Base-by-base conservation (phyloP, 2,329 filamentous ascomycete species). In the Ceratocystis papillata region DNA sequence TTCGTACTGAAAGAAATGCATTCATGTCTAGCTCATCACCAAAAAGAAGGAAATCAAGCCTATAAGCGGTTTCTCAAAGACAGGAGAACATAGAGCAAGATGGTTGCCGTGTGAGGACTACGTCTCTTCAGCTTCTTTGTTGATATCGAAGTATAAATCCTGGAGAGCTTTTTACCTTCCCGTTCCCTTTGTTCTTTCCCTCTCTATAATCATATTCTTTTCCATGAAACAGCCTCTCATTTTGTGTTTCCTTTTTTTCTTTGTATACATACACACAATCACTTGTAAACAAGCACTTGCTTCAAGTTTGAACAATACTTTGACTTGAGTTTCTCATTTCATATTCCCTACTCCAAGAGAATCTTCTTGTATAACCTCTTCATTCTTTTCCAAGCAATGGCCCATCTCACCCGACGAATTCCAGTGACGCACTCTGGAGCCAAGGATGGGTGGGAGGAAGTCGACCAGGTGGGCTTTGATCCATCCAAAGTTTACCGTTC, bases 391-490 rank as follows among this genome's bases (percentile, higher is more conserved):
- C 22, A 28, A 53, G 22, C 41, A 48, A 63, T 63, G 61, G 61
- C 61, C 33, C 61, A 63, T 50, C 61, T 63, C 25, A 63, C 61
- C n/a, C 25, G 20, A 20, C 25, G 25, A 30, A 65, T 67, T 7
- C 33, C 46, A 22, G 45, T 67, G 8, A 41, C 10, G 4, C 65
- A 67, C 22, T 30, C 41, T n/a, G 62, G 65, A 17, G 12, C 10
- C 50, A 25, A 33, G 17, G 62, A 62, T 53, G 65, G 61, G 3
- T 67, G 65, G 65, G 41, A 48, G 37, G 53, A 25, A 33, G 50
- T 25, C 8, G 61, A 67, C 62, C 48, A 46, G 37, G 55, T 45
- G 22, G 66, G 63, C 22, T 50, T 65, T 33, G 50, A 65, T 28
- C 44, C 57, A 28, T 59, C 55, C 8, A 60, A 33, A 28, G 50